Evolutionary conservation across 257 asterid genomes (phyloP), one percentile per base, ranked within the genome.

Genomic region (Avicennia marina): DNA sequence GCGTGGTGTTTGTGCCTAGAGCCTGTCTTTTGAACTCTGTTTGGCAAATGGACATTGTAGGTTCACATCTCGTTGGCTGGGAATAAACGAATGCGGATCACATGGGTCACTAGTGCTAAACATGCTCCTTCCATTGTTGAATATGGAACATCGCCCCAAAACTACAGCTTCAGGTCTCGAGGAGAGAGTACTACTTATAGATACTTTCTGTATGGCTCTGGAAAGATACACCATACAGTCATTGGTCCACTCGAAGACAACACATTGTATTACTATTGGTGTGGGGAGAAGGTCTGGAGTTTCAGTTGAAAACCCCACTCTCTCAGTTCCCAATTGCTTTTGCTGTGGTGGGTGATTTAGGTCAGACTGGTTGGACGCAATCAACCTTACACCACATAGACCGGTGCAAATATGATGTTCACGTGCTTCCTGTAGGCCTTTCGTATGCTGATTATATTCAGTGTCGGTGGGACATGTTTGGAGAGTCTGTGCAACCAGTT

Each of bases 51-150:
- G 33, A 36, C 38, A 18, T 36, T 58, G 62, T 71, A 91, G 98
- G 98, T 91, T 45, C 99, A 93, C 79, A 81, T 82, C 70, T 89
- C 99, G 61, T 79, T 93, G 64, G 99, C 97, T 17, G 96, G 97
- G 31, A 81, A 60, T 50, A 79, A 78, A 20, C 89, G 78, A 60
- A 80, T 88, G 80, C 76, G 96, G 15, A 63, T 88, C 22, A 53
- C 96, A 13, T 85, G 97, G 96, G 64, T 84, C 45, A 89, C 95
- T 8, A 61, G 39, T 34, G 74, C 68, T 55, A 73, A 86, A 26
- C 60, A 76, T 31, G 72, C 86, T 65, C 85, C 85, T 40, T 80
- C 96, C 0, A 10, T 74, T 11, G 96, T 93, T 6, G 85, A 93
- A 60, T 93, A 84, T 39, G 96, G 95, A 32, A 83, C 74, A n/a